phyloP scores from a whole-genome alignment of 129 eudicot species.

The Lactuca sativa region DNA sequence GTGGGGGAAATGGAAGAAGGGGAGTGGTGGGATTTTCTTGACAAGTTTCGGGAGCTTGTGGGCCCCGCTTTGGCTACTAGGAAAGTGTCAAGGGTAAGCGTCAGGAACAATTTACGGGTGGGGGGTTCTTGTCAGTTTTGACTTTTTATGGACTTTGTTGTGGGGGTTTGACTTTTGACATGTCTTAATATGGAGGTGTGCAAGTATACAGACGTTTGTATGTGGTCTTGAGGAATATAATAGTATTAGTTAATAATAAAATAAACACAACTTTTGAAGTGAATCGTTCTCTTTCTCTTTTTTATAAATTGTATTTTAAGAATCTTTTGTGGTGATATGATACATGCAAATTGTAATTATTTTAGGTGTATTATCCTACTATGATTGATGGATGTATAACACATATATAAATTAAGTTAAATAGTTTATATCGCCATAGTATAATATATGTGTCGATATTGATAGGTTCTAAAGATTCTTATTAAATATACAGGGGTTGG shows the following conservation, averaged over 20 bases:
- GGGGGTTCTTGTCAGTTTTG: slow-evolving; percentile 40
- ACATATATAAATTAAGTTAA: neutral
- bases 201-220: slow-evolving; percentile 11
- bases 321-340: neutral
- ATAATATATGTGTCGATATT: no score
- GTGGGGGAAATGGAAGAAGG: slow-evolving; percentile 51
- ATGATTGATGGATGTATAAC: neutral
- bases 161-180: neutral
- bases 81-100: slow-evolving; percentile 37
- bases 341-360: neutral
- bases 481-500: no score
- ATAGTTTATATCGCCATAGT: no score
- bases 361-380: neutral
- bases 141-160: neutral
- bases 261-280: slow-evolving; percentile 6
- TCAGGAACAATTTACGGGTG: slow-evolving; percentile 29
- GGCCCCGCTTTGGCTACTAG: slow-evolving; percentile 35
- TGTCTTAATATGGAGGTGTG: neutral
- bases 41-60: slow-evolving; percentile 48
- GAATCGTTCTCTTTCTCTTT: neutral
- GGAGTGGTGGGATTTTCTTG: slow-evolving; percentile 47
- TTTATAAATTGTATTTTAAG: neutral
- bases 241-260: slow-evolving; percentile 22
- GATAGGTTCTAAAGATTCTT: no score
- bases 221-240: slow-evolving; percentile 21